Conservation (phyloP, 176 grass and related monocot genomes). For the Juncus effusus region DNA sequence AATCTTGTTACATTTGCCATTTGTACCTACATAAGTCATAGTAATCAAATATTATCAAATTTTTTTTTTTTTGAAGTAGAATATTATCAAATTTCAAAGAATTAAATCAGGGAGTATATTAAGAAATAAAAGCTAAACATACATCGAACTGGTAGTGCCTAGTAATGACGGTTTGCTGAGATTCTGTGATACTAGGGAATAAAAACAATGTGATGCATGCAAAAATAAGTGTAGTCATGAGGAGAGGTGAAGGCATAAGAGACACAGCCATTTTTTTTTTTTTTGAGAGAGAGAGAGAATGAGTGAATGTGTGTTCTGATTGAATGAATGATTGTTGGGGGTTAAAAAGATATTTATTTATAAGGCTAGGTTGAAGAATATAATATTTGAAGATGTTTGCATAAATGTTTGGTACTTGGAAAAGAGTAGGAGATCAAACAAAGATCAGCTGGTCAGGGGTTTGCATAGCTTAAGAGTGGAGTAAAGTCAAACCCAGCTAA, state of each 20-base stretch:
- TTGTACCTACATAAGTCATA: constrained; percentile 42
- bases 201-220: constrained; percentile 18
- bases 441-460: constrained; percentile 18
- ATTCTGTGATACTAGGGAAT: constrained; percentile 13
- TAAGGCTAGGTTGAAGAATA: constrained; percentile 2
- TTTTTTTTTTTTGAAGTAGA: too few relatives aligned
- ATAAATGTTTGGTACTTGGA: constrained; percentile 39
- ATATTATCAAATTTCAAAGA: too few relatives aligned
- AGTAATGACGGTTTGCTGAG: constrained; percentile 38
- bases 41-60: background rate
- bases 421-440: background rate
- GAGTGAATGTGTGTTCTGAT: constrained; percentile 18
- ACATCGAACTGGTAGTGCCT: constrained; percentile 73
- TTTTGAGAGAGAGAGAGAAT: background rate
- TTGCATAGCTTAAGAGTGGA: background rate
- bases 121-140: constrained; percentile 7
- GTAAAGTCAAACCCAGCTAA: constrained; percentile 9
- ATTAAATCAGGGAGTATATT: background rate
- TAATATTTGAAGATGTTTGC: constrained; percentile 1
- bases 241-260: constrained; percentile 20
- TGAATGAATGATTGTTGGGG: constrained; percentile 6
- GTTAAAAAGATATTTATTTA: constrained; percentile 14
- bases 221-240: constrained; percentile 2
- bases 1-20: constrained; percentile 55
- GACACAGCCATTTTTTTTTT: constrained; percentile 31